Conservation (phyloP, 2,329 filamentous ascomycete species). For the Hymenoscyphus repandus region DNA sequence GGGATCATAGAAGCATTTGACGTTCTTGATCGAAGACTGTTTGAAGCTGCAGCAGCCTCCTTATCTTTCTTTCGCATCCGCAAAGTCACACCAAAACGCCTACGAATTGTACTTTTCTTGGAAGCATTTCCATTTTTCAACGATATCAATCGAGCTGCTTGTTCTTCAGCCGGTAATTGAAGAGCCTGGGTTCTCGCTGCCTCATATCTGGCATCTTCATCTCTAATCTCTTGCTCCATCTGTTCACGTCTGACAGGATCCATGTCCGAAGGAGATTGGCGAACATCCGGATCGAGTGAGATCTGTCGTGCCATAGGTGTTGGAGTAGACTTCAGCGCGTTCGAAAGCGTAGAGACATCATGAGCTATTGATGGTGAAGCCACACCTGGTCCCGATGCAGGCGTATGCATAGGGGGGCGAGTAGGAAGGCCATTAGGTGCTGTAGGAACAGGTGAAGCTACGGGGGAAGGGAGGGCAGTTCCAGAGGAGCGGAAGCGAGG, state of each 20-base stretch:
- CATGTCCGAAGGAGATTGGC: conserved; percentile 22
- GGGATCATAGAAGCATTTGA: not conserved
- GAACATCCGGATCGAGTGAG: conserved; percentile 8
- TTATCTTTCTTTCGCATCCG: conserved; percentile 27
- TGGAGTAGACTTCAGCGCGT: not conserved
- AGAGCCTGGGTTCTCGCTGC: conserved; percentile 9
- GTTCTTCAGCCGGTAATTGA: conserved; percentile 5
- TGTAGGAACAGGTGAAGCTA: no score
- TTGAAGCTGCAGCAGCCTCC: conserved; percentile 6
- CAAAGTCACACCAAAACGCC: conserved; percentile 25
- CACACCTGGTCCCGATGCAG: not conserved
- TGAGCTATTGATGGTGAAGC: not conserved
- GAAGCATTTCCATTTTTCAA: conserved; percentile 26
- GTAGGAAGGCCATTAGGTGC: not conserved
- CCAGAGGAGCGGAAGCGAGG: not conserved
- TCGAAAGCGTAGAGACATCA: not conserved
- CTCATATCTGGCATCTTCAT: conserved; percentile 16
- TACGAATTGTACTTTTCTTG: conserved; percentile 25
- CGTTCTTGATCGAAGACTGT: not conserved
- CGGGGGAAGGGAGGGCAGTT: not conserved
- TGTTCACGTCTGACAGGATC: conserved; percentile 15
- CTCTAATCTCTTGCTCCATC: conserved; percentile 19
- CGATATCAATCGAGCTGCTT: conserved; percentile 13
- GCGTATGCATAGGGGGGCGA: not conserved
- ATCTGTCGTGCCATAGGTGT: not conserved